These are phyloP conservation scores for Botrytis fragariae DNA, from an alignment of 2,329 filamentous ascomycete species.

Conservation along the genomic window DNA sequence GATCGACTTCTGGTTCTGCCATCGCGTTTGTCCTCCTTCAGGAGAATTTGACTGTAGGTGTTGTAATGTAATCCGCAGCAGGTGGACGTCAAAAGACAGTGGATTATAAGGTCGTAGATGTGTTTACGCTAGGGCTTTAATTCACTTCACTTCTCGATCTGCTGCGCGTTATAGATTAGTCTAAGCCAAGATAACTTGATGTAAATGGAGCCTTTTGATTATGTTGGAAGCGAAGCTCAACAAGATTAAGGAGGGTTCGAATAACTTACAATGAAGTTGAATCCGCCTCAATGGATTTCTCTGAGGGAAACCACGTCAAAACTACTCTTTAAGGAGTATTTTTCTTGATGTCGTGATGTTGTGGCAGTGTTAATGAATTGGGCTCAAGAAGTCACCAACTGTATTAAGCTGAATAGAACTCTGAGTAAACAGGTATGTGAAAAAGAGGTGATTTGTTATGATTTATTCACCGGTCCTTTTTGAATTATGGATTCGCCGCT, in stretches of 20 bases:
- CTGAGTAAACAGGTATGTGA: slow-evolving; percentile 6
- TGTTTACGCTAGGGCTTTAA: slow-evolving; percentile 9
- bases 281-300: slow-evolving; percentile 17
- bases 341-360: slow-evolving; percentile 4
- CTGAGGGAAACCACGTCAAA: not conserved
- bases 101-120: not conserved
- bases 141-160: slow-evolving; percentile 20
- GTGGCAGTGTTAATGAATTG: not conserved
- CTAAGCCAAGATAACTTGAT: not conserved
- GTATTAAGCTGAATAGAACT: slow-evolving; percentile 2
- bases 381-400: slow-evolving; percentile 3
- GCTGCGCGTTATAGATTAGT: slow-evolving; percentile 11
- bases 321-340: not conserved
- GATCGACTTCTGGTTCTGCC: slow-evolving; percentile 89
- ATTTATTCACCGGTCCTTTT: not conserved
- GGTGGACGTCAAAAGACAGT: slow-evolving; percentile 18
- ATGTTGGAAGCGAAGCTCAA: slow-evolving; percentile 11
- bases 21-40: slow-evolving; percentile 47
- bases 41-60: slow-evolving; percentile 35
- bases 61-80: slow-evolving; percentile 35
- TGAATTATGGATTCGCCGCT: not conserved
- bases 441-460: slow-evolving; percentile 11
- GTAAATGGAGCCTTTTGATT: not conserved
- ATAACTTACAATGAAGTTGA: slow-evolving; percentile 18
- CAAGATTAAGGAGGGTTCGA: slow-evolving; percentile 10